These are phyloP conservation scores for Leccinum pellstonianum DNA, from an alignment of 768 basidiomycete genomes.

Conservation along the genomic window DNA sequence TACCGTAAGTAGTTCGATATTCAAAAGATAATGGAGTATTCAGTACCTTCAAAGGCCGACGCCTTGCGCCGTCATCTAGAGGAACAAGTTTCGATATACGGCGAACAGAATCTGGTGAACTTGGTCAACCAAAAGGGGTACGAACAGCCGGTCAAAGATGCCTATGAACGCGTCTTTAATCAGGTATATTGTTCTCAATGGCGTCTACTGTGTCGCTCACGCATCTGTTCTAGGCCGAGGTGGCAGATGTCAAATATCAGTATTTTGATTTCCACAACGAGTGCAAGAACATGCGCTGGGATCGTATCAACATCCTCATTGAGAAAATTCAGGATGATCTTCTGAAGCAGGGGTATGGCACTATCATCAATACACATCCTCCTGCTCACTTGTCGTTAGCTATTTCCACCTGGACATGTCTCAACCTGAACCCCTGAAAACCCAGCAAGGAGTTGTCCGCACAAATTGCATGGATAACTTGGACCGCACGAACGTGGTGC, in stretches of 20 bases:
- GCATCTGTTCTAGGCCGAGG: slow-evolving; percentile 44
- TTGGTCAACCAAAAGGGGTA: slow-evolving; percentile 92
- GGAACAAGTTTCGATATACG: slow-evolving; percentile 72
- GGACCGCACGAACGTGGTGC: slow-evolving; percentile 96
- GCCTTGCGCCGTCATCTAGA: slow-evolving; percentile 73
- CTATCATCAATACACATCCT: background rate
- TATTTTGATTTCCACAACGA: slow-evolving; percentile 99
- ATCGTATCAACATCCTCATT: slow-evolving; percentile 81
- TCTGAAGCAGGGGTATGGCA: slow-evolving; percentile 57
- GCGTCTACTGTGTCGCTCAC: background rate
- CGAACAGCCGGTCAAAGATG: slow-evolving; percentile 94
- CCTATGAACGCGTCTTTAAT: slow-evolving; percentile 76
- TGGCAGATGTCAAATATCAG: slow-evolving; percentile 75
- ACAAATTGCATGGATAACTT: slow-evolving; percentile 99
- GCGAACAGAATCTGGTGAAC: slow-evolving; percentile 78
- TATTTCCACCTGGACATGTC: slow-evolving; percentile 73
- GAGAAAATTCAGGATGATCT: slow-evolving; percentile 74
- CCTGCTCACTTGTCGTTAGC: slow-evolving; percentile 38
- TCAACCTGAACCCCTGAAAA: slow-evolving; percentile 44
- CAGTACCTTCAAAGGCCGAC: slow-evolving; percentile 47
- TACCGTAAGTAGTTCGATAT: slow-evolving; percentile 54
- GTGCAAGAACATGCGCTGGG: slow-evolving; percentile 93
- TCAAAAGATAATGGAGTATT: slow-evolving; percentile 2
- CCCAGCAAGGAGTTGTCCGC: slow-evolving; percentile 78
- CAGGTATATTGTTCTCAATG: slow-evolving; percentile 43